Percentiles rank a stretch among this genome's conserved stretches.
Conservation (phyloP, 148 eudicot genomes). For the Camellia granthamiana region DNA sequence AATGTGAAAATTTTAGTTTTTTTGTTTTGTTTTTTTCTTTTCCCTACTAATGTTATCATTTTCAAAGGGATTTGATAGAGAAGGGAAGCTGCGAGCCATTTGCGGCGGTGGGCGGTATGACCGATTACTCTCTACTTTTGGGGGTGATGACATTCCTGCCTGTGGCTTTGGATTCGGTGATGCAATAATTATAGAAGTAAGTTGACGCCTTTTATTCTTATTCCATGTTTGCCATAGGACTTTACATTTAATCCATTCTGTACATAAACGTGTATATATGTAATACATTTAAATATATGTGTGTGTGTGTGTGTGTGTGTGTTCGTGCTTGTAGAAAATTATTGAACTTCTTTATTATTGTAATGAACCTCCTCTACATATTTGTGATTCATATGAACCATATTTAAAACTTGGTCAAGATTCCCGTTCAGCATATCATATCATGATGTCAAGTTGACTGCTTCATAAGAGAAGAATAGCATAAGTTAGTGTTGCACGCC, state of each 20-base stretch:
- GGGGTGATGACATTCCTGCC: constrained; percentile 90
- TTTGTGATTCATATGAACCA: neutral
- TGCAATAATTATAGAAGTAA: constrained; percentile 91
- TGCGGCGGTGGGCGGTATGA: constrained; percentile 98
- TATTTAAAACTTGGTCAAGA: neutral
- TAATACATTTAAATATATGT: too few species aligned
- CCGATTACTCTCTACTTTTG: constrained; percentile 77
- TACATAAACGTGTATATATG: neutral
- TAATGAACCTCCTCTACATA: neutral
- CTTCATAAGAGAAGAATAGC: neutral
- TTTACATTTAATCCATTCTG: neutral
- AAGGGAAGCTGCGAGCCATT: constrained; percentile 82
- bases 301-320: too few species aligned
- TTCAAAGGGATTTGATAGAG: constrained; percentile 75
- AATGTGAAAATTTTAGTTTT: neutral
- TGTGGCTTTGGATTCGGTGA: constrained; percentile 99
- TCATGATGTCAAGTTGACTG: neutral
- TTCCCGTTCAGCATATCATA: neutral
- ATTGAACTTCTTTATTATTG: neutral
- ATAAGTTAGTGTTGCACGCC: neutral
- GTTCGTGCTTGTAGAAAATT: neutral
- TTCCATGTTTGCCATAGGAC: neutral
- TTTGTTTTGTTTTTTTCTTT: neutral
- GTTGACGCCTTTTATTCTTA: constrained; percentile 18
- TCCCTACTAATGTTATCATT: neutral